Base-by-base conservation (phyloP, 108 stramenopile species). In the Fragilariopsis cylindrus region DNA sequence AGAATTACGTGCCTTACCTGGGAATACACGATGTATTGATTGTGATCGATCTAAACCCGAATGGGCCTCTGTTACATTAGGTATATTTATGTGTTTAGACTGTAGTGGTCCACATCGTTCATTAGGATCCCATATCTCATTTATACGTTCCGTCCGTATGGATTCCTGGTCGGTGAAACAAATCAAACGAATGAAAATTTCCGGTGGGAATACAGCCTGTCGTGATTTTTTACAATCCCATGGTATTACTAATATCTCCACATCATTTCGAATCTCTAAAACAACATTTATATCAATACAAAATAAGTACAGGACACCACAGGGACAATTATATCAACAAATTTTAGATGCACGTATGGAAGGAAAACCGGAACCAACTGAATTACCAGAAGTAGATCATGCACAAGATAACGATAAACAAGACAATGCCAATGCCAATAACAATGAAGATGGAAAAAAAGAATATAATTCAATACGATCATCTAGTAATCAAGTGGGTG, bases 31-130 rank as follows among this genome's bases (percentile, higher is more conserved):
- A 1, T 93, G 92, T 63, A 71, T 76, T 45, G 88, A 93, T 76
- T 93, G 92, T 71, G 63, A 71, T 39, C 57, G 72, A 30, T 62
- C 79, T 3, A 70, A 92, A 58, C 93, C 97, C 9, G 79, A 83
- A 42, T 98, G 97, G 97, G 93, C 94, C 3, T 80, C 82, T 12
- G 83, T 96, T 40, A 79, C 89, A 7, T 89, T 92, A 67, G 96
- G 93, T 4, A 83, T 86, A 53, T 70, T 94, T 6, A 72, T 97
- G 30, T 94, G 93, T 76, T 69, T 93, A 47, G 76, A 91, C 0
- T 96, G 93, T 74, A 81, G 84, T 16, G 96, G 93, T 6, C 8
- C 68, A 19, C 95, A 96, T 62, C 86, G 96, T 21, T 55, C 64
- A 0, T 48, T 84, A 16, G 83, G 83, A 70, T 73, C 78, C 12